Evolutionary conservation across 2,329 filamentous ascomycete genomes (phyloP), one percentile per base, ranked within the genome.

Genomic region (Venturia carpophila): DNA sequence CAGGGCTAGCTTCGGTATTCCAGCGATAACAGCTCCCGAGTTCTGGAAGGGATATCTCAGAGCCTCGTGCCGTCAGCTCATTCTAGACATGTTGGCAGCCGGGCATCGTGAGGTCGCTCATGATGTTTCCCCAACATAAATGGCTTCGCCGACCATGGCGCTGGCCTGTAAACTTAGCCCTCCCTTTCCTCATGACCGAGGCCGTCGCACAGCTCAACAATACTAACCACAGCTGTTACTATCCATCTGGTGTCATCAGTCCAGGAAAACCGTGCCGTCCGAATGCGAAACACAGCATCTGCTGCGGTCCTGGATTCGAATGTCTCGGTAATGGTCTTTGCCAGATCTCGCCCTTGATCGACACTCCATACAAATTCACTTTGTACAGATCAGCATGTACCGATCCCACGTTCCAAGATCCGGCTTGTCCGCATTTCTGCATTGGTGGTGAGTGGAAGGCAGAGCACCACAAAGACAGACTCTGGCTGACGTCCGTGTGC

Each of bases 251-350:
- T 17, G 17, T 58, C 13, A 24, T 47, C 15, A 58, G 47, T 37
- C 15, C 34, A 41, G 63, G 63, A 56, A 43, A 43, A 24, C 49
- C 63, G 24, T 64, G 63, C 39, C n/a, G 60, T 30, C 47, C 47
- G 30, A 52, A 64, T 39, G 41, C 41, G n/a, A 43, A 42, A 1
- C 21, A 56, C 21, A 64, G 63, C 24, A 19, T 27, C 24, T 64
- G 63, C 49, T 64, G 63, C 30, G 45, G 34, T 41, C 39, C 39
- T 39, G 63, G 63, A 30, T 64, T 56, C 30, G 37, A 39, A 60
- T 64, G 63, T 41, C 41, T 64, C 19, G 34, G 49, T 27, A 64
- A 64, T 60, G 63, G 63, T 13, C 24, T 64, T 27, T 64, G 63
- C 39, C 41, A 56, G 39, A 43, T 24, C 27, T 30, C 34, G 24